Conservation (phyloP, 1,139 yeast genomes). For the Hemisphaericaspora xylofermentans region DNA sequence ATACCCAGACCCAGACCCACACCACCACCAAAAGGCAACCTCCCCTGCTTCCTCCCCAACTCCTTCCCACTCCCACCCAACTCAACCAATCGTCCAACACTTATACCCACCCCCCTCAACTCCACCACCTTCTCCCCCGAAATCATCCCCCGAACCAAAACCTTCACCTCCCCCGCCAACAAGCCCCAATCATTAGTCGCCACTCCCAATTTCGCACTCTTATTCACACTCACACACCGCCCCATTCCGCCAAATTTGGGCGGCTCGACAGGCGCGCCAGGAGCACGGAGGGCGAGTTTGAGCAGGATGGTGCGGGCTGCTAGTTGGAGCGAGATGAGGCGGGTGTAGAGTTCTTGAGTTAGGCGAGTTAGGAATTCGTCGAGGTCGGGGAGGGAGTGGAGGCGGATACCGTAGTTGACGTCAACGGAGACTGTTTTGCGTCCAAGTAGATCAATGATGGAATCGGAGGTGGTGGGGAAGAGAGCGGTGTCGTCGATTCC, state of each 20-base stretch:
- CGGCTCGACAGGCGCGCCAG: conserved; percentile 69
- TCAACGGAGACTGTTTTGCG: conserved; percentile 85
- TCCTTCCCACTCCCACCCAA: conserved; percentile 33
- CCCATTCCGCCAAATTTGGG: conserved; percentile 88
- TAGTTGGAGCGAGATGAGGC: conserved; percentile 49
- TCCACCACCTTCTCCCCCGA: conserved; percentile 69
- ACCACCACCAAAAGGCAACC: conserved; percentile 12
- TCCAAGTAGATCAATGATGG: conserved; percentile 38
- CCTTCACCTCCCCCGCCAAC: conserved; percentile 59
- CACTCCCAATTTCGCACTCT: conserved; percentile 59
- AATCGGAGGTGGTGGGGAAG: conserved; percentile 52
- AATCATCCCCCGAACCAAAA: conserved; percentile 55
- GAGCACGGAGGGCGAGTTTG: conserved; percentile 63
- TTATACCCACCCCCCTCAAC: conserved; percentile 73
- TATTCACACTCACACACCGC: conserved; percentile 61
- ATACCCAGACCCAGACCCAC: background rate
- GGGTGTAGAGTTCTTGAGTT: conserved; percentile 55
- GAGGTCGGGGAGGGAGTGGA: conserved; percentile 57
- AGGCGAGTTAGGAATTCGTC: conserved; percentile 61
- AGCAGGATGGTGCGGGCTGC: conserved; percentile 60
- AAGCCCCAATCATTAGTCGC: conserved; percentile 64
- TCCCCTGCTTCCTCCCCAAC: conserved; percentile 5
- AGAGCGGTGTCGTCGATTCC: conserved; percentile 73
- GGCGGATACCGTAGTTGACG: conserved; percentile 87
- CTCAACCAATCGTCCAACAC: conserved; percentile 57